Percentiles rank a stretch among this genome's conserved stretches.
phyloP scores from a whole-genome alignment of 2,329 filamentous ascomycete species.

The Pseudogymnoascus sp. region DNA sequence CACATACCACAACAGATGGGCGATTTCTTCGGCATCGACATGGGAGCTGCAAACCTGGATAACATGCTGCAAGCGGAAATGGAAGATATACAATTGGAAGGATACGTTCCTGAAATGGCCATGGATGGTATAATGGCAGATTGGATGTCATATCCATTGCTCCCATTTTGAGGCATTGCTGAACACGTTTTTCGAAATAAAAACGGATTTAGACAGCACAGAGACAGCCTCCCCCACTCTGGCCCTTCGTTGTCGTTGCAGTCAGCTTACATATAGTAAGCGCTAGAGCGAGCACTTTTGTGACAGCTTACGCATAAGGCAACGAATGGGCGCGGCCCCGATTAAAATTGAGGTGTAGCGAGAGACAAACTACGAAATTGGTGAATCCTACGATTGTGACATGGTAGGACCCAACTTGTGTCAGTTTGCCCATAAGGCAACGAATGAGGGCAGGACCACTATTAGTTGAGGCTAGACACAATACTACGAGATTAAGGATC shows the following conservation, averaged over 20 bases:
- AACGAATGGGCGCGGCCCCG: background rate
- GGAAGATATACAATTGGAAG: background rate
- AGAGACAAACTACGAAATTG: background rate
- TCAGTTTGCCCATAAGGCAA: background rate
- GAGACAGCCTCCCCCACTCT: background rate
- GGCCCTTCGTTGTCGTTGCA: background rate
- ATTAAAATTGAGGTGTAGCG: background rate
- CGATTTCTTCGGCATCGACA: background rate
- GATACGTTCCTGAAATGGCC: background rate
- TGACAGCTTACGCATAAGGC: background rate
- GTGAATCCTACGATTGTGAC: background rate
- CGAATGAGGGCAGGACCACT: background rate
- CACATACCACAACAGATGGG: background rate
- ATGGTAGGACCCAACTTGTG: background rate
- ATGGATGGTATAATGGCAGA: slow-evolving; percentile 5
- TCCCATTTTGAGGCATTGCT: background rate
- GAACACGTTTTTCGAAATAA: background rate
- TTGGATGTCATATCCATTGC: slow-evolving; percentile 5
- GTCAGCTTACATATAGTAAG: background rate
- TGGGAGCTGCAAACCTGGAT: background rate
- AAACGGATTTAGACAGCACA: background rate
- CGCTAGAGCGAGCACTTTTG: background rate
- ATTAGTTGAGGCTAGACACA: background rate
- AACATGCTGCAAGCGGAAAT: background rate
- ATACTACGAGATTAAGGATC: background rate